These are phyloP conservation scores for Cryptococcus wingfieldii DNA, from an alignment of 1,284 basidiomycete species.

Conservation along the genomic window DNA sequence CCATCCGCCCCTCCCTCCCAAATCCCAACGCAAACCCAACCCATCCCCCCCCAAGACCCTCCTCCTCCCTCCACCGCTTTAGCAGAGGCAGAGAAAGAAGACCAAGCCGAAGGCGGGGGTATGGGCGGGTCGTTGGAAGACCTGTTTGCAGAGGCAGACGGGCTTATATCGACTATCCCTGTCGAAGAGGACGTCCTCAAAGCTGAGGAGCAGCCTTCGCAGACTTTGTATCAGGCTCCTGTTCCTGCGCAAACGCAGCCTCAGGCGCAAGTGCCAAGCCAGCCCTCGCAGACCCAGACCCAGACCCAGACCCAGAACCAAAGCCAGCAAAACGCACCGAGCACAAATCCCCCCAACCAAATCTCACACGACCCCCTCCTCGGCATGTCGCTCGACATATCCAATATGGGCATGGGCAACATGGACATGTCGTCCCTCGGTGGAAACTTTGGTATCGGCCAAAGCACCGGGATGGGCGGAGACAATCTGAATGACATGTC, in stretches of 20 bases:
- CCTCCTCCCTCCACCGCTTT: not conserved
- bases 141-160: not conserved
- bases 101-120: not conserved
- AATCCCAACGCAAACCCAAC: too few relatives aligned
- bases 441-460: not conserved
- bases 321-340: not conserved
- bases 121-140: not conserved
- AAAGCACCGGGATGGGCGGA: not conserved
- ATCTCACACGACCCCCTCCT: not conserved
- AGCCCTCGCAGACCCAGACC: not conserved
- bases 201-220: not conserved
- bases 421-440: not conserved
- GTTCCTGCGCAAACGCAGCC: not conserved
- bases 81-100: not conserved
- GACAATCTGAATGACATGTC: conserved; percentile 12
- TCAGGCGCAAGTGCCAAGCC: not conserved
- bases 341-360: not conserved
- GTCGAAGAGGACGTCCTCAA: not conserved
- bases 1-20: too few relatives aligned
- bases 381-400: too few relatives aligned
- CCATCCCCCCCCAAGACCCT: too few relatives aligned
- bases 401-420: not conserved
- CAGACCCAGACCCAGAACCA: not conserved
- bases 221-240: not conserved
- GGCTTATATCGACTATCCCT: not conserved